A percentile compares a stretch with the other conserved stretches of the same genome.
These are phyloP conservation scores for Colletotrichum endophyticum DNA, from an alignment of 2,329 filamentous ascomycete species.

Conservation along the genomic window DNA sequence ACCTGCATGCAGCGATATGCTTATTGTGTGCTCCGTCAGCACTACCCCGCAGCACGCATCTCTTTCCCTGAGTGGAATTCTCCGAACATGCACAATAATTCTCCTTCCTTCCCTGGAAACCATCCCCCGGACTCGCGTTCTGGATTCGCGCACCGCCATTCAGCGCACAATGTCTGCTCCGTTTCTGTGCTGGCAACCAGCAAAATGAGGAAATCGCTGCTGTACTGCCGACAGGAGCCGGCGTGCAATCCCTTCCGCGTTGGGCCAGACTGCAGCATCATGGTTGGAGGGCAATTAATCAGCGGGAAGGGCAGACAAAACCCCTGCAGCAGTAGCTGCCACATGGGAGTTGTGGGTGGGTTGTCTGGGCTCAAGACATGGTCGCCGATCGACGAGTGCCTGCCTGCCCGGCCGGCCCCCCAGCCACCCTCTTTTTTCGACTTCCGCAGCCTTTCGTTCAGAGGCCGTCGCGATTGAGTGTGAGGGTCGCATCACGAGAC, in stretches of 20 bases:
- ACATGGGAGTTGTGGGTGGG: not conserved
- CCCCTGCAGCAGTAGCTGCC: not conserved
- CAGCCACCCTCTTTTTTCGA: not conserved
- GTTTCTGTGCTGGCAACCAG: not conserved
- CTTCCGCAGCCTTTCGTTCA: not conserved
- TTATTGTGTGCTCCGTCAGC: not conserved
- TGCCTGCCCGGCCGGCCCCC: not conserved
- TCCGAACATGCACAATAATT: not conserved
- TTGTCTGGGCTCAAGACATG: not conserved
- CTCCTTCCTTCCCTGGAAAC: not conserved
- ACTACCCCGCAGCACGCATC: not conserved
- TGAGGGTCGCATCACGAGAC: not conserved
- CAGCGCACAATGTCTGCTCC: not conserved
- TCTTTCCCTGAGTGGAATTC: not conserved
- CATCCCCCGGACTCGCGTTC: not conserved
- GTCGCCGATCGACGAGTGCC: not conserved
- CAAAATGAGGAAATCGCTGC: not conserved
- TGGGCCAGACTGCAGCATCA: not conserved
- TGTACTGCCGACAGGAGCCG: not conserved
- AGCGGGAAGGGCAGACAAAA: not conserved
- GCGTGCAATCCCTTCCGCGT: not conserved
- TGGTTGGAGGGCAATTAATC: not conserved
- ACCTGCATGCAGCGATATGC: not conserved
- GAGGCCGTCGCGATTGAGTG: not conserved
- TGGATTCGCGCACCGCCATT: not conserved